Evolutionary conservation across 2,329 filamentous ascomycete genomes (phyloP), one percentile per base, ranked within the genome.

Genomic region (Xylariales sp.): DNA sequence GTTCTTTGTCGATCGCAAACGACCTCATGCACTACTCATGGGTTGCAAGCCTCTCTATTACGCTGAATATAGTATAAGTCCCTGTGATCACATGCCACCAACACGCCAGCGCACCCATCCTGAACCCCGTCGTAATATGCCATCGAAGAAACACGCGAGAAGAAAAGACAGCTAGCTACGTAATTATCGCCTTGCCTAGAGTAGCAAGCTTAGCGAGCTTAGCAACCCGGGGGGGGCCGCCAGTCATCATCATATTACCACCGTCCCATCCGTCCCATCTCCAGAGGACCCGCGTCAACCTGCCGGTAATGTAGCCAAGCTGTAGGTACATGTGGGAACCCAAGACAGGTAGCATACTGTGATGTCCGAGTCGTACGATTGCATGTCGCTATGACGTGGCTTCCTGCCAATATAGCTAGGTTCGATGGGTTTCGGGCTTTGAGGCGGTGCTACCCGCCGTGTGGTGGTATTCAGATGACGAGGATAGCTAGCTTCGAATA

Each of bases 1-100:
- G 65, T 68, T 28, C 46, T 9, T n/a, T 62, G 65, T 58, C 39
- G 62, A 68, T 68, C 65, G 49, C 65, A 48, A 61, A 43, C 62
- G 53, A 62, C 56, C 58, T 62, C 45, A 64, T 46, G 43, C 9
- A 23, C 23, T 23, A 23, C 23, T 23, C 23, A 23, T 23, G 23
- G 56, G 52, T 23, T 58, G 45, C 14, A 46, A 28, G 34, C 45
- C 34, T 64, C 56, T 14, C 55, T 56, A 43, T 41, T 32, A 28
- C 65, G 23, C 46, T 39, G 18, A 5, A 54, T 61, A 61, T 56
- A 64, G 60, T 45, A 49, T n/a, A 49, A 45, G 49, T 41, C 12
- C 58, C 52, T 41, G 16, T 43, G 30, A 56, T 67, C 65, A 67
- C 56, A 67, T 57, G 55, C 43, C 28, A 39, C 60, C 49, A 23